Evolutionary conservation across 352 stramenopile species (phyloP), one percentile per base, ranked within the genome.

Genomic region (Peronospora belbahrii): DNA sequence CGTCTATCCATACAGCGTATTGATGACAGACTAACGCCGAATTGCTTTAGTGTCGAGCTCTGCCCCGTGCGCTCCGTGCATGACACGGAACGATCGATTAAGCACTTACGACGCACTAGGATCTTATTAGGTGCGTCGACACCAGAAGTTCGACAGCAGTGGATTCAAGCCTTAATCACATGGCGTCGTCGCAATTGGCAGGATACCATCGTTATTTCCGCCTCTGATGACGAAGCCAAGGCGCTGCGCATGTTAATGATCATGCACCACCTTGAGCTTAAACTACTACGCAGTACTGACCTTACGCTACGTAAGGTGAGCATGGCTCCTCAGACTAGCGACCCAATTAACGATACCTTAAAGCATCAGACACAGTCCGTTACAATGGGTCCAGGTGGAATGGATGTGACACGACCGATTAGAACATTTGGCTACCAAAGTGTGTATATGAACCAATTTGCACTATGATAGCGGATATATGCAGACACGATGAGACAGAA

Each of bases 161-260:
- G 79, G 79, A 77, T 87, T 18, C 52, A 62, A 19, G 79, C 79
- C 15, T 65, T 88, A 20, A 71, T 79, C 38, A 83, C 76, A 14
- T 90, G 79, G 79, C 74, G 75, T 25, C 74, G 79, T 30, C 71
- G 74, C 42, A 88, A 87, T 48, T 90, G 79, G 79, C 71, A 73
- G 28, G 75, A 90, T 22, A 70, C 73, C 34, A 50, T 74, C 7
- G 59, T 83, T 18, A 79, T 90, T 41, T 44, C 63, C 13, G 74
- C 68, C 23, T 67, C 59, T 34, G 75, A 85, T 1, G 76, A 90
- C 56, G 79, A 90, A 46, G 65, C 54, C 47, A 74, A 65, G 27
- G 70, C 70, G 42, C 61, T 88, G 41, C 71, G 70, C 14, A 70
- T 83, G 59, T 44, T 82, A 39, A 88, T 88, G 76, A 59, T 67